Evolutionary conservation across 1,284 basidiomycete genomes (phyloP).

Genomic region (Microbotryomycetes sp.): DNA sequence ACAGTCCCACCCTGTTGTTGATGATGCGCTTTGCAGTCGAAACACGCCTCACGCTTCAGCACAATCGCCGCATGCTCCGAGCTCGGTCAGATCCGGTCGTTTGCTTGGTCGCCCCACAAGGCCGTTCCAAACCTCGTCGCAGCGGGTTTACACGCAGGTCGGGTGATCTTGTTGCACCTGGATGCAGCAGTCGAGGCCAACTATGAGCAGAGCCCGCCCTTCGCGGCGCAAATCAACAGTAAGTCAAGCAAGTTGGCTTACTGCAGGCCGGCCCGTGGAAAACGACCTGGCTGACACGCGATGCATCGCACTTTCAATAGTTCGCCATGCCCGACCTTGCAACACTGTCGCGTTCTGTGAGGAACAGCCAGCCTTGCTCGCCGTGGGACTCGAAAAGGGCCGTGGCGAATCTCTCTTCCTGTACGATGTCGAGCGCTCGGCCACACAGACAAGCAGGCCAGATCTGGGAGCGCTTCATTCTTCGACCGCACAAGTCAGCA

Average conservation of each 20-base stretch:
- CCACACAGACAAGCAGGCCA: not conserved
- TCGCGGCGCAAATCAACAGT: slow-evolving; percentile 23
- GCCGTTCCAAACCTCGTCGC: slow-evolving; percentile 23
- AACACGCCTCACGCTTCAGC: slow-evolving; percentile 2
- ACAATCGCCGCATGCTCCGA: slow-evolving; percentile 28
- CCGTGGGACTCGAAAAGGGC: slow-evolving; percentile 34
- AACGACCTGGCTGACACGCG: too few species aligned
- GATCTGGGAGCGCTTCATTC: not conserved
- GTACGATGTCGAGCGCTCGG: slow-evolving; percentile 28
- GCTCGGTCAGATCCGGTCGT: slow-evolving; percentile 20
- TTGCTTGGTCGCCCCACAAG: slow-evolving; percentile 29
- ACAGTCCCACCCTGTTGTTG: not conserved
- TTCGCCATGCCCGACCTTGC: slow-evolving; percentile 32
- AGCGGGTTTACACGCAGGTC: slow-evolving; percentile 27
- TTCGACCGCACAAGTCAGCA: slow-evolving; percentile 7
- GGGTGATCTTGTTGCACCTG: slow-evolving; percentile 25
- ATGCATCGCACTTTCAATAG: too few species aligned
- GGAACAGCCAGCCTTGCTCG: slow-evolving; percentile 28
- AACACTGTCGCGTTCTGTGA: slow-evolving; percentile 31
- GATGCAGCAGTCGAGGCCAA: slow-evolving; percentile 13
- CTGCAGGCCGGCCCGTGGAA: fast-evolving
- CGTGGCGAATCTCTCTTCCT: slow-evolving; percentile 33
- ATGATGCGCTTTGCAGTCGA: not conserved
- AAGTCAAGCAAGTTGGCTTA: not conserved
- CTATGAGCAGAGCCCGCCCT: not conserved